Conservation (phyloP, 78 protist genomes). For the Goniomonas avonlea region DNA sequence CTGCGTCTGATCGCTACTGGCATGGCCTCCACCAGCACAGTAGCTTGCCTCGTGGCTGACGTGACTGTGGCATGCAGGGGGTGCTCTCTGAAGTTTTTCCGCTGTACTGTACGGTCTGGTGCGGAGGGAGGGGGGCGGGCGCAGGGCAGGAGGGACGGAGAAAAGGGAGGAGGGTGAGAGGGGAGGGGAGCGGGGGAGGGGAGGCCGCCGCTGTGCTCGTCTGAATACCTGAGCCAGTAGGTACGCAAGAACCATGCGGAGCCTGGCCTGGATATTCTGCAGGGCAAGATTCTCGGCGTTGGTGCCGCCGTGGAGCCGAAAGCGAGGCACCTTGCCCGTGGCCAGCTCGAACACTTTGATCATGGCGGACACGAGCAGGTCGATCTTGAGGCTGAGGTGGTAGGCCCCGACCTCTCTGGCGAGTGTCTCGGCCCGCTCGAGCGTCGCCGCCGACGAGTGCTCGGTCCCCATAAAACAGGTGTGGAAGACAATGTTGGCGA, state of each 20-base stretch:
- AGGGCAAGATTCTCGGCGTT: conserved; percentile 66
- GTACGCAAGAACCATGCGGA: conserved; percentile 68
- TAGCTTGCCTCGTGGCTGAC: no score
- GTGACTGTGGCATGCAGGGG: no score
- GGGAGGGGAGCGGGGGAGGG: background rate
- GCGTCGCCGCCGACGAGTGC: conserved; percentile 48
- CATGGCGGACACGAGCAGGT: background rate
- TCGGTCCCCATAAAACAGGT: conserved; percentile 65
- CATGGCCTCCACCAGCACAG: no score
- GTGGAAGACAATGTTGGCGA: conserved; percentile 31
- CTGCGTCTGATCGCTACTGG: no score
- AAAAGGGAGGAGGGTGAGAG: no score
- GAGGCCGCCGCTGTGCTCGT: conserved; percentile 31
- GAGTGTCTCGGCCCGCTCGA: conserved; percentile 29
- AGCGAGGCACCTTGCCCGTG: background rate
- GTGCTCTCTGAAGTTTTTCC: no score
- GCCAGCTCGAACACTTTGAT: background rate
- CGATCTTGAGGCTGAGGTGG: background rate
- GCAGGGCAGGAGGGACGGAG: no score
- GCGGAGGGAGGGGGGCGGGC: no score
- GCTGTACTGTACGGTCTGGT: no score
- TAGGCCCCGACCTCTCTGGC: conserved; percentile 5
- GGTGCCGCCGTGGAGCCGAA: conserved; percentile 27
- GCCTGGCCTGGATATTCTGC: conserved; percentile 72
- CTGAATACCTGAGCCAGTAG: conserved; percentile 62